Evolutionary conservation across 129 eudicot species (phyloP).

Genomic region (Artemisia argyi): DNA sequence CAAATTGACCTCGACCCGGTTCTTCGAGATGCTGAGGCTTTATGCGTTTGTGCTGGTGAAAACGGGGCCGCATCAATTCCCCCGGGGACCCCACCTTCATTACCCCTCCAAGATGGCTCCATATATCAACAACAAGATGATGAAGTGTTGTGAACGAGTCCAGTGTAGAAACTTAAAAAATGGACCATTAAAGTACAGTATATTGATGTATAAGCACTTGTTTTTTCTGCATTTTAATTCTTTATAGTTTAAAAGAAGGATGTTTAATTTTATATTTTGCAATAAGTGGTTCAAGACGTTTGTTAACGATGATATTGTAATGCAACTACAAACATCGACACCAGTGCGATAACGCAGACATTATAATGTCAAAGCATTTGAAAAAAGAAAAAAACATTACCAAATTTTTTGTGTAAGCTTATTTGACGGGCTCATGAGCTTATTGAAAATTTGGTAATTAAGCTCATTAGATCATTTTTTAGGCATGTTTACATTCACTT

Average conservation of each 20-base stretch:
- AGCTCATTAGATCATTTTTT: no score
- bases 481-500: no score
- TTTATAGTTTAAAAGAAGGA: not conserved
- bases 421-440: no score
- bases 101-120: slow-evolving; percentile 65
- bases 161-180: slow-evolving; percentile 1
- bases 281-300: not conserved
- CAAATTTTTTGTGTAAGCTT: no score
- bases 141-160: slow-evolving; percentile 44
- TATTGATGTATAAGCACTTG: slow-evolving; percentile 14
- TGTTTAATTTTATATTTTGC: not conserved
- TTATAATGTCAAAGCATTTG: no score
- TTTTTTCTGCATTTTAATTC: slow-evolving; percentile 17
- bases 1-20: slow-evolving; percentile 67
- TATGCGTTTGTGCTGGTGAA: slow-evolving; percentile 89
- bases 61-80: slow-evolving; percentile 88
- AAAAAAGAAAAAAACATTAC: no score
- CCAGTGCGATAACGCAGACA: no score
- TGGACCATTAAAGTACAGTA: slow-evolving; percentile 18
- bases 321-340: no score
- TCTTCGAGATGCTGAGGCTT: slow-evolving; percentile 87
- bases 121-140: slow-evolving; percentile 65
- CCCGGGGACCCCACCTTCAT: slow-evolving; percentile 94
- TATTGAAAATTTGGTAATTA: no score
- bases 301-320: no score